A percentile compares a stretch with the other conserved stretches of the same genome.
Conservation (phyloP, 192 early-diverging fungal species). For the Coemansia pectinata region DNA sequence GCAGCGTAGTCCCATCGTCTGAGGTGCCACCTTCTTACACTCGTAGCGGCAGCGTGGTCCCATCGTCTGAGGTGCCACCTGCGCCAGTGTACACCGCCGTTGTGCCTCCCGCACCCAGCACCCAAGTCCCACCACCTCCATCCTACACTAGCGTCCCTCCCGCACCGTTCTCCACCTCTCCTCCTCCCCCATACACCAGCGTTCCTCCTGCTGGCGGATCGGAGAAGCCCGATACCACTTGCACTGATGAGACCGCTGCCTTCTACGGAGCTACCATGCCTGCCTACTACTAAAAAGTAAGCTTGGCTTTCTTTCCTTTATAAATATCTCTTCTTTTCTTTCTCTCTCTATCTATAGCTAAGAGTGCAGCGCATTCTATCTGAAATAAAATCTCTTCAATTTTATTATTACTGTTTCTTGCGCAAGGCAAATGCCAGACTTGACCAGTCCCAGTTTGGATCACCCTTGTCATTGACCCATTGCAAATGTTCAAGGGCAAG, state of each 20-base stretch:
- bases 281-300: slow-evolving; percentile 23
- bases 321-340: neutral
- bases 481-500: slow-evolving; percentile 35
- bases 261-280: slow-evolving; percentile 11
- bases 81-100: slow-evolving; percentile 24
- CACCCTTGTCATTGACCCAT: slow-evolving; percentile 38
- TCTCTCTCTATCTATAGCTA: neutral
- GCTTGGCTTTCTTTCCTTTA: neutral
- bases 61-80: slow-evolving; percentile 22
- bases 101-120: slow-evolving; percentile 3
- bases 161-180: neutral
- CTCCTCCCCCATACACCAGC: slow-evolving; percentile 4
- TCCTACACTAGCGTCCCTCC: slow-evolving; percentile 21
- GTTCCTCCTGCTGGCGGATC: neutral
- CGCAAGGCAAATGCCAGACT: slow-evolving; percentile 35
- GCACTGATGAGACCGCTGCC: slow-evolving; percentile 18
- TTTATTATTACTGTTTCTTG: slow-evolving; percentile 11
- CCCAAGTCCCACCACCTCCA: slow-evolving; percentile 3
- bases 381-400: slow-evolving; percentile 2
- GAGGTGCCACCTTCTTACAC: too few relatives aligned
- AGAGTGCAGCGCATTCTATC: slow-evolving; percentile 9
- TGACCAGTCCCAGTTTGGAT: slow-evolving; percentile 44
- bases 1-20: slow-evolving; percentile 17
- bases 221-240: slow-evolving; percentile 32
- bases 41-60: slow-evolving; percentile 11